Percentiles rank a stretch among this genome's conserved stretches.
phyloP scores from a whole-genome alignment of 139 green algal genomes.

The Chlamydomonas urium region DNA sequence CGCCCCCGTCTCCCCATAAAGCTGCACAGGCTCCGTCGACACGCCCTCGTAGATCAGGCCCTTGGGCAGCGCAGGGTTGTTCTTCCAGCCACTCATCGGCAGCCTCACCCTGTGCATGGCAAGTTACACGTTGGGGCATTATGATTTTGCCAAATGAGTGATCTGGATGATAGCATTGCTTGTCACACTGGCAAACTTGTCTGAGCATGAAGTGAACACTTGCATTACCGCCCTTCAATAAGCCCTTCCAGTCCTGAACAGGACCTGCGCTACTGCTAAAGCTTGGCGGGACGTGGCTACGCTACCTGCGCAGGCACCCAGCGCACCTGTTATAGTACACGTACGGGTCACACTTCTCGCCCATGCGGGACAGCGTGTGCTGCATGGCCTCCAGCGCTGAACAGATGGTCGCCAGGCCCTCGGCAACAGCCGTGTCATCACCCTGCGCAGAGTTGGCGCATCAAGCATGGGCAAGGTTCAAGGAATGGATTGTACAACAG shows the following conservation, averaged over 20 bases:
- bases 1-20: slow-evolving; percentile 51
- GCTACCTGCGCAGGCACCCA: neutral
- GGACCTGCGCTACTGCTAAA: too few species aligned
- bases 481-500: too few species aligned
- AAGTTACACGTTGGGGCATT: too few species aligned
- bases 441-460: too few species aligned
- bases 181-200: neutral
- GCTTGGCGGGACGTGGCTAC: slow-evolving; percentile 12
- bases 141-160: too few species aligned
- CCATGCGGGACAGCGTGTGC: slow-evolving; percentile 36
- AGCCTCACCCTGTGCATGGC: slow-evolving; percentile 21
- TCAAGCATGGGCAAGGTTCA: too few species aligned
- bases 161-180: neutral
- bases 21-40: slow-evolving; percentile 19
- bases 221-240: too few species aligned
- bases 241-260: too few species aligned
- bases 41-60: slow-evolving; percentile 44
- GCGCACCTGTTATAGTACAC: slow-evolving; percentile 40
- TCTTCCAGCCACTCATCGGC: slow-evolving; percentile 36
- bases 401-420: neutral
- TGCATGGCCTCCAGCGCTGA: slow-evolving; percentile 26
- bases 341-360: slow-evolving; percentile 38
- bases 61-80: slow-evolving; percentile 36
- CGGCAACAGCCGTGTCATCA: slow-evolving; percentile 18
- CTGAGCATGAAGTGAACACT: neutral